Base-by-base conservation (phyloP, 2,329 filamentous ascomycete genomes). In the Venturia asperata region DNA sequence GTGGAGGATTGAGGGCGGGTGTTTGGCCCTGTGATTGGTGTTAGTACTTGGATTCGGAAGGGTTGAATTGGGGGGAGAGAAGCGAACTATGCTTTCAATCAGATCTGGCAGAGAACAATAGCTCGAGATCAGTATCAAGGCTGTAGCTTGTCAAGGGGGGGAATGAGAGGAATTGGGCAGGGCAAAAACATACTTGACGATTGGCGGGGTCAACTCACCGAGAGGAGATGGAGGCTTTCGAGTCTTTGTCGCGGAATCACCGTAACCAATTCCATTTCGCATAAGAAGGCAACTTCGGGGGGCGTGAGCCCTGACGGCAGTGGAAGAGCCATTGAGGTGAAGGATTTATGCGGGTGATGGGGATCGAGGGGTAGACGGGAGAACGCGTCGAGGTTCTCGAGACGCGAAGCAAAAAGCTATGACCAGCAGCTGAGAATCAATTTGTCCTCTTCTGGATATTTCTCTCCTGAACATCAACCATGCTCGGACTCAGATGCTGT, bases 251-350 rank as follows among this genome's bases (percentile, higher is more conserved):
- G 90, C 43, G 94, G 94, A 62, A 97, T 86, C 27, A 99, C 85
- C 0, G 92, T 97, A 65, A 99, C 89, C 72, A 91, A 85, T 79
- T 97, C 93, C 92, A 97, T 97, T 79, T 99, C 94, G 77, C 92
- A 96, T 37, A 97, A 81, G 73, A 97, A 99, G 62, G 92, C 90
- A 58, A 95, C 89, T 79, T 99, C 94, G 68, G 90, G 82, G 67
- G 94, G 91, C 71, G 90, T 88, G 56, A 97, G 83, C 76, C 88
- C 84, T 68, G 83, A 80, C 47, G 83, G 83, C 52, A 87, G 79
- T 68, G 84, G 83, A 69, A 86, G 81, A 63, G 85, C 85, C 85
- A 87, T 87, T 64, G 69, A 71, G 49, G 24, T 24, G 27, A 67
- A 65, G 55, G 30, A 67, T 60, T 62, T 41, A 10, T 41, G 9